Percentiles rank a stretch among this genome's conserved stretches.
Conservation (phyloP, 441 rosid species). For the Flueggea neowawraea region DNA sequence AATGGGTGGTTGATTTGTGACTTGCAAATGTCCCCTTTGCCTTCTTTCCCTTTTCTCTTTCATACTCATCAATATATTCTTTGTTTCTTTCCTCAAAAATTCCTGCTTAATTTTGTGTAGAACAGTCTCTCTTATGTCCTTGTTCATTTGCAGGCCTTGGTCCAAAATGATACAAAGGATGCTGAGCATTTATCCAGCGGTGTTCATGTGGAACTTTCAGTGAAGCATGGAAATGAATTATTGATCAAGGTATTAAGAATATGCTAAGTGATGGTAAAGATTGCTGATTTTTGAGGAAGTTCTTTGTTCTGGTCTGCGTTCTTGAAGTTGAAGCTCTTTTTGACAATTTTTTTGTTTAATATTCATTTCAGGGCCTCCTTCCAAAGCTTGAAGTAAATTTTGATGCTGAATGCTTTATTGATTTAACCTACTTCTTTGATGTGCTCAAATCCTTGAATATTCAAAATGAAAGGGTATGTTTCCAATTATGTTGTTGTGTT, state of each 20-base stretch:
- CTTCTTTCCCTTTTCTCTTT: too few species aligned
- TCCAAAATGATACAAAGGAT: slow-evolving; percentile 34
- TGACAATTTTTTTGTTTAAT: too few species aligned
- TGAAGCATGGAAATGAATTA: slow-evolving; percentile 50
- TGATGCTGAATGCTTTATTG: slow-evolving; percentile 45
- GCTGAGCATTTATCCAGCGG: slow-evolving; percentile 35
- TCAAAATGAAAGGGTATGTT: slow-evolving; percentile 77
- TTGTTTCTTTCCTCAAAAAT: too few species aligned
- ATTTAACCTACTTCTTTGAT: slow-evolving; percentile 43
- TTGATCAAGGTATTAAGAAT: slow-evolving; percentile 54
- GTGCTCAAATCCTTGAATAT: slow-evolving; percentile 52
- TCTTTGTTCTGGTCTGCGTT: too few species aligned
- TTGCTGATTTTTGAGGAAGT: neutral
- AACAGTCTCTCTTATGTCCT: too few species aligned
- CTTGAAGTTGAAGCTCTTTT: too few species aligned
- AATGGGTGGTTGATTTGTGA: too few species aligned
- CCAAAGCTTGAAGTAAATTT: slow-evolving; percentile 60
- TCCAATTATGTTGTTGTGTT: slow-evolving; percentile 1
- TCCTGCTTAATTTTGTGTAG: too few species aligned
- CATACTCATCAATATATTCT: too few species aligned
- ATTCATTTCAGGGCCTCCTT: slow-evolving; percentile 49
- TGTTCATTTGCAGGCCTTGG: slow-evolving; percentile 24
- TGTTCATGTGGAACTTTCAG: slow-evolving; percentile 52
- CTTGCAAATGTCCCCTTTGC: too few species aligned
- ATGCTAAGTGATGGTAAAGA: slow-evolving; percentile 9